These are phyloP conservation scores for Wallacemonas sp. DNA, from an alignment of 208 protist genomes.

Conservation along the genomic window DNA sequence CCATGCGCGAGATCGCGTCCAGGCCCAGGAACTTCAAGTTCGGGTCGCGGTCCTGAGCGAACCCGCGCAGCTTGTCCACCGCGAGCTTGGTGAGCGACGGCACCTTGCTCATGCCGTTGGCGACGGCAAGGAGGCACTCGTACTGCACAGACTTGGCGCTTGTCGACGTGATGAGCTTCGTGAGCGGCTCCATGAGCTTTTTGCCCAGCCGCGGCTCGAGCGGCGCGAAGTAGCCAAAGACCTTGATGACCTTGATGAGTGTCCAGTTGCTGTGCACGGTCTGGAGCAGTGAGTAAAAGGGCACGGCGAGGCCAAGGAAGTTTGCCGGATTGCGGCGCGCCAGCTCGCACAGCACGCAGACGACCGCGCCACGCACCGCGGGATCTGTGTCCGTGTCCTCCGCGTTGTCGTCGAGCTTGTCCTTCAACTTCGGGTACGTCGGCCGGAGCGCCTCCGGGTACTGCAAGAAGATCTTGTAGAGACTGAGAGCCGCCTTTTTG, in stretches of 20 bases:
- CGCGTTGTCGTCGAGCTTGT: constrained; percentile 95
- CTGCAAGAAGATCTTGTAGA: constrained; percentile 98
- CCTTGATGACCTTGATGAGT: constrained; percentile 99
- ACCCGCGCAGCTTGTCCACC: constrained; percentile 92
- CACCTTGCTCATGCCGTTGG: constrained; percentile 87
- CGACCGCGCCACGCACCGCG: constrained; percentile 93
- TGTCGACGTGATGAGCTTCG: constrained; percentile 95
- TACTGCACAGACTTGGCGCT: constrained; percentile 96
- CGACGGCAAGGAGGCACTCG: constrained; percentile 96
- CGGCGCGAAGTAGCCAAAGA: constrained; percentile 96
- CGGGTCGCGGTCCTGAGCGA: constrained; percentile 97
- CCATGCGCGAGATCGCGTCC: constrained; percentile 92
- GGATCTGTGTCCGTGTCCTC: constrained; percentile 82
- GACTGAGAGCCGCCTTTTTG: constrained; percentile 95
- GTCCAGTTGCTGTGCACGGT: constrained; percentile 98
- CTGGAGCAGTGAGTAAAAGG: constrained; percentile 96
- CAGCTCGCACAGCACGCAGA: constrained; percentile 98
- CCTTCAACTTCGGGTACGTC: constrained; percentile 95
- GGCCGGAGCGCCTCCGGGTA: constrained; percentile 97
- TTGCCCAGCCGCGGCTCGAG: constrained; percentile 97
- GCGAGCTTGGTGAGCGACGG: constrained; percentile 88
- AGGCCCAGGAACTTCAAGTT: constrained; percentile 99
- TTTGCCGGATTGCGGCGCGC: constrained; percentile 98
- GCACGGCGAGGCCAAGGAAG: constrained; percentile 96
- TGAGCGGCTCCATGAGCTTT: constrained; percentile 97